Base-by-base conservation (phyloP, 192 early-diverging fungal genomes). In the Umbelopsis sp. region DNA sequence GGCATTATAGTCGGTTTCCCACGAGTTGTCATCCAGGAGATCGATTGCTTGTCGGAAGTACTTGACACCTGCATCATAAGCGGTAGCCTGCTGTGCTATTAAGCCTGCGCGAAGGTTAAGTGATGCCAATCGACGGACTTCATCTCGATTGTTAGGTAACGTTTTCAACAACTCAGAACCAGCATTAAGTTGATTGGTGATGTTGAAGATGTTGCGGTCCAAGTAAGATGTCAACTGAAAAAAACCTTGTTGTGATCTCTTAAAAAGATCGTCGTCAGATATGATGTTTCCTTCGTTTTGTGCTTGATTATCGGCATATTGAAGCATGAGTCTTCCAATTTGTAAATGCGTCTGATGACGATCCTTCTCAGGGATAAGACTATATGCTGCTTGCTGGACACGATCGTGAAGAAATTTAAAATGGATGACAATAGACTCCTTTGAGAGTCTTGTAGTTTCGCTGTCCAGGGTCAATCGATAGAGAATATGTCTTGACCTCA, bases 351-450 rank as follows among this genome's bases (percentile, higher is more conserved):
- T 80, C 32, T 25, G 32, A n/a, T 68, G 38, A 4, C 78, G 71
- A 45, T 72, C 66, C 44, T 80, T 73, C 20, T 67, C 25, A 4
- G 67, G 70, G 17, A 80, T 67, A 6, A 77, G 34, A 45, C 67
- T 78, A 25, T 72, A 72, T 5, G 75, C 75, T 7, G 78, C 78
- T 69, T 80, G 78, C 52, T 80, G 78, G 3, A 80, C 78, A 36
- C 78, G 78, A 59, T 80, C 78, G 51, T 80, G 78, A 20, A 73
- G 71, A 53, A 80, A 80, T 21, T 65, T 51, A 62, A 77, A 73
- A 25, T 44, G 24, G 43, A 79, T 56, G 20, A 47, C 66, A 65
- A 68, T 51, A 1, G 20, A 14, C 34, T 59, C 68, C 47, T 43
- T 32, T 16, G 31, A 45, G 12, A 69, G 21, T 22, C n/a, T 24